Base-by-base conservation (phyloP, 2,329 filamentous ascomycete species). In the Aspergillus fumigatiaffinis region DNA sequence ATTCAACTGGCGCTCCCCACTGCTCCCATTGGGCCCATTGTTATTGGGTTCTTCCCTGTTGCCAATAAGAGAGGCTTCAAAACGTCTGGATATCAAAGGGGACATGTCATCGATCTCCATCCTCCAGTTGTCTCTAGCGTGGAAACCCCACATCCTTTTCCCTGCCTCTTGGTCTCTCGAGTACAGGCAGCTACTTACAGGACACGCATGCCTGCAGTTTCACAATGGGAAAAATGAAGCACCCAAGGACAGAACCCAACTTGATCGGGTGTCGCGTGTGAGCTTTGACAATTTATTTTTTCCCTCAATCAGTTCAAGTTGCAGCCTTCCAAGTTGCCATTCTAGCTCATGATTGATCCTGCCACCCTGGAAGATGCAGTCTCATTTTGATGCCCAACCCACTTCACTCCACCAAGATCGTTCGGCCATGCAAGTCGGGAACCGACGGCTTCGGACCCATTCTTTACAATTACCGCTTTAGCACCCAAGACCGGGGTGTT, bases 311-410 rank as follows among this genome's bases (percentile, higher is more conserved):
- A 5, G 32, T 17, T 38, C 32, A 17, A 12, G 6, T 38, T 38
- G 32, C 28, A 29, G 52, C 56, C 52, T 54, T 53, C 53, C 52
- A 49, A 47, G 41, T 26, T 47, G 21, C 29, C 32, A 56, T 23
- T 28, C 41, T 44, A 17, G 41, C 48, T 52, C 32, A 56, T 57
- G 55, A 60, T 64, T 60, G 52, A 51, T 56, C 60, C 60, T 60
- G 57, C 54, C 57, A 62, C 57, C 60, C 51, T 48, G 23, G 51
- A 61, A 57, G 29, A 57, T 54, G 55, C 49, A 55, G 53, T 61
- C 56, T 42, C n/a, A 21, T 47, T 47, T 47, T 68, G 65, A 63
- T 68, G 65, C 65, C 65, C 65, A 66, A 66, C 66, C 54, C 54
- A 52, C 17, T 12, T 35, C 51, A 51, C 46, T 51, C 41, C 28